These are phyloP conservation scores for Penicillium steckii DNA, from an alignment of 495 filamentous ascomycete genomes.

Conservation along the genomic window DNA sequence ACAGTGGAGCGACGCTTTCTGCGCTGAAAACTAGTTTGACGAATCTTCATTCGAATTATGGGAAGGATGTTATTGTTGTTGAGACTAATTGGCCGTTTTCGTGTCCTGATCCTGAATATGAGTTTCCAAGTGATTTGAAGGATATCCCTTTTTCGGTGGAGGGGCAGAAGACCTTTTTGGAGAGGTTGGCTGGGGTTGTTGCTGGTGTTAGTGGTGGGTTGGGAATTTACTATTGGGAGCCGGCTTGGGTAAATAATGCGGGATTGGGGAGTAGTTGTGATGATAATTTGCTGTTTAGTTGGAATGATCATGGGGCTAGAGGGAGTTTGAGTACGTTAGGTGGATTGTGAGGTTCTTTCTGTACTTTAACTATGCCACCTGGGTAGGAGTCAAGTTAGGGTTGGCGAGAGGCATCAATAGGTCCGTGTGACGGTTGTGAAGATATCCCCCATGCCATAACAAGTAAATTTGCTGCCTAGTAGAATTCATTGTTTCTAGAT, in stretches of 20 bases:
- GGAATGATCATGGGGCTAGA: slow-evolving; percentile 24
- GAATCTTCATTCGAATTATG: slow-evolving; percentile 57
- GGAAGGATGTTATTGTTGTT: slow-evolving; percentile 60
- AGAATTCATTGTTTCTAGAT: no score
- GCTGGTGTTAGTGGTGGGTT: slow-evolving; percentile 42
- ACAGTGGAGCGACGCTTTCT: slow-evolving; percentile 51
- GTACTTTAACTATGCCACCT: no score
- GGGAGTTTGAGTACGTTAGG: slow-evolving; percentile 34
- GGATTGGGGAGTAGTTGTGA: slow-evolving; percentile 55
- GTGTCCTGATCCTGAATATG: slow-evolving; percentile 52
- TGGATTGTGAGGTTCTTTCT: slow-evolving; percentile 15
- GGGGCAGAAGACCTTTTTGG: slow-evolving; percentile 59
- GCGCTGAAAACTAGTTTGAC: slow-evolving; percentile 54
- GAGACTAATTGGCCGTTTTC: slow-evolving; percentile 68
- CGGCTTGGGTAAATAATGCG: slow-evolving; percentile 65
- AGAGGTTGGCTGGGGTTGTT: slow-evolving; percentile 54
- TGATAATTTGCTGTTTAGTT: slow-evolving; percentile 48
- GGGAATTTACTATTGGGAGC: slow-evolving; percentile 72
- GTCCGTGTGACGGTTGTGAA: no score
- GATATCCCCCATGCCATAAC: no score
- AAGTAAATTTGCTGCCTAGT: no score
- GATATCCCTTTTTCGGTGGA: slow-evolving; percentile 58
- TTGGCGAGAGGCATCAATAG: no score
- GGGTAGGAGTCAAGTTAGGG: no score
- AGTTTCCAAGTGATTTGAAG: slow-evolving; percentile 57